phyloP scores from a whole-genome alignment of 2,329 filamentous ascomycete genomes.

The Alternaria sp. region DNA sequence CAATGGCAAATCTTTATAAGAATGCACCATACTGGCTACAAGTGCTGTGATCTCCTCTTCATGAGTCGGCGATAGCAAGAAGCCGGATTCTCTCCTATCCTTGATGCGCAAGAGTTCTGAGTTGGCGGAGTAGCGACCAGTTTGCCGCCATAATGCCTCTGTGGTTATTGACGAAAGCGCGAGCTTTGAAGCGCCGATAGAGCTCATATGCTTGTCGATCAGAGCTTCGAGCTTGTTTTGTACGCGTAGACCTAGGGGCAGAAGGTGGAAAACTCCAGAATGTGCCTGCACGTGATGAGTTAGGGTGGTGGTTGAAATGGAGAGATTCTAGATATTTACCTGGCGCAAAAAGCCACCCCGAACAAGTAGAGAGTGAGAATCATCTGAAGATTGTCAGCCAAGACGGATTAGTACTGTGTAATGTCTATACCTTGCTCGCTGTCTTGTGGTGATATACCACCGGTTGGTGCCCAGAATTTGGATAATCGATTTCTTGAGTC shows the following conservation, averaged over 20 bases:
- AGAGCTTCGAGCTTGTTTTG: constrained; percentile 87
- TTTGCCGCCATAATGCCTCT: constrained; percentile 82
- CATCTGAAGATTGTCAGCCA: constrained; percentile 35
- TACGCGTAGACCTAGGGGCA: constrained; percentile 86
- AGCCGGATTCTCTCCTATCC: constrained; percentile 78
- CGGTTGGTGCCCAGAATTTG: constrained; percentile 80
- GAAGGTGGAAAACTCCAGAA: constrained; percentile 89
- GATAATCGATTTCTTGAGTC: constrained; percentile 72
- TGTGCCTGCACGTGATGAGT: constrained; percentile 68
- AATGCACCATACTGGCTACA: constrained; percentile 75
- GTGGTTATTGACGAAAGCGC: constrained; percentile 87
- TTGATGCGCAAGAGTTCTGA: constrained; percentile 85
- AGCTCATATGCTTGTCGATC: constrained; percentile 89
- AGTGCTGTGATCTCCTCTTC: constrained; percentile 94
- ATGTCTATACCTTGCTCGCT: constrained; percentile 53
- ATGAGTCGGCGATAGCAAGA: constrained; percentile 89
- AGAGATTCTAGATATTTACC: constrained; percentile 26
- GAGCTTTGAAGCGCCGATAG: constrained; percentile 81
- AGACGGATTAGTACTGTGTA: not conserved
- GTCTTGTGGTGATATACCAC: constrained; percentile 67
- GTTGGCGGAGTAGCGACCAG: constrained; percentile 78
- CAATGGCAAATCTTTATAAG: constrained; percentile 86
- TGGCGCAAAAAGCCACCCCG: constrained; percentile 58
- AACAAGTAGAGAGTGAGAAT: constrained; percentile 56
- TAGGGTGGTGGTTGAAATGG: not conserved